Base-by-base conservation (phyloP, 768 basidiomycete species). In the Boletus edulis region DNA sequence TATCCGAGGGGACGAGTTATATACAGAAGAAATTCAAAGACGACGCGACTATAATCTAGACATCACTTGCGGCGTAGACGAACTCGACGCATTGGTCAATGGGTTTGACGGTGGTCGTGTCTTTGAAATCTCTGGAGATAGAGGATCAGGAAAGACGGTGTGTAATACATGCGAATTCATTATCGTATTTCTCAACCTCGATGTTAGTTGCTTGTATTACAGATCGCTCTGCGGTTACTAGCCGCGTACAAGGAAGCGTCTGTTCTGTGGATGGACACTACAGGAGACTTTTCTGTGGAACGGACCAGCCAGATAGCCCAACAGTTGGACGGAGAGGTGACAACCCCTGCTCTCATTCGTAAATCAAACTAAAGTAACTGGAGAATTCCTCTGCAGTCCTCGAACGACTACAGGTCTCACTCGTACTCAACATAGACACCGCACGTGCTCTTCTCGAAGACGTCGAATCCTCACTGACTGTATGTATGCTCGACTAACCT, bases 261-360 rank as follows among this genome's bases (percentile, higher is more conserved):
- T 47, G 81, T 76, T 1, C 64, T 83, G 6, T 92, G 90, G 90
- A 77, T 92, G 44, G 89, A 92, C 62, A 86, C 85, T 11, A 78
- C 77, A 0, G 87, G 88, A 2, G 82, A 82, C 56, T 88, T 91
- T 64, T 79, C 85, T 37, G 72, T 74, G 1, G 79, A 81, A 22
- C 73, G 75, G 38, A 77, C 82, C 3, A 56, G 68, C 4, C 62
- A 71, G 20, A 60, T 84, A 17, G 56, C 82, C 29, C 56, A 66
- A 51, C 61, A 61, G 14, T 60, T 65, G 45, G 57, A 60, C 35
- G 47, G 59, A 54, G 61, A 57, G 69, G 59, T 59, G 63, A 72
- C 64, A 59, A 67, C 42, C 24, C 35, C 29, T 47, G 1, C 22
- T 53, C 32, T 56, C 34, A 11, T 32, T 15, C 42, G n/a, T 20